These are phyloP conservation scores for Mycotypha africana DNA, from an alignment of 371 early-diverging fungal genomes.

Conservation along the genomic window DNA sequence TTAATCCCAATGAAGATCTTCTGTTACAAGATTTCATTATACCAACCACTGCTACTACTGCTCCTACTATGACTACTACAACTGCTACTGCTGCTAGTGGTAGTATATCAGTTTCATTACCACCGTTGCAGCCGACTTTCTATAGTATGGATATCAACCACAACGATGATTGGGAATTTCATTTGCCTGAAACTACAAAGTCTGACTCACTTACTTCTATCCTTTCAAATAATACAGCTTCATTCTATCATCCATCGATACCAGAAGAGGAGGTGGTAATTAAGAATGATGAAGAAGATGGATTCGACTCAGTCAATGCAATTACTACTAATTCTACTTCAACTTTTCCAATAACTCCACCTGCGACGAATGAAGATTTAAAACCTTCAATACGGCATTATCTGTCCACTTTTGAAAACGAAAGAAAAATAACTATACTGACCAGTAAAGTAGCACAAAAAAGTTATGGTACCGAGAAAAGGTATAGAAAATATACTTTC, in stretches of 20 bases:
- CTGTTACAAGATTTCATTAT: background rate
- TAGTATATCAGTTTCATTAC: slow-evolving; percentile 21
- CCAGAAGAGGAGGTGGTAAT: slow-evolving; percentile 46
- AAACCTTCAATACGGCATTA: slow-evolving; percentile 41
- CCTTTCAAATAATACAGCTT: slow-evolving; percentile 29
- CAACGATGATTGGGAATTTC: slow-evolving; percentile 4
- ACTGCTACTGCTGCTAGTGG: slow-evolving; percentile 14
- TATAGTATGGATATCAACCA: slow-evolving; percentile 6
- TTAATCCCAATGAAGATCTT: background rate
- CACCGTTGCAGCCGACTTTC: slow-evolving; percentile 9
- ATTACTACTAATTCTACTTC: too few species aligned
- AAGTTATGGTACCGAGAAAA: slow-evolving; percentile 82
- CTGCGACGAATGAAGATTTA: background rate
- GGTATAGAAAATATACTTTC: slow-evolving; percentile 18
- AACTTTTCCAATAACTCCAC: too few species aligned
- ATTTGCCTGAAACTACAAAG: slow-evolving; percentile 9
- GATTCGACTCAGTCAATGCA: slow-evolving; percentile 7
- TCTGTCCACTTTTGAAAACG: slow-evolving; percentile 38
- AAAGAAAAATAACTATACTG: slow-evolving; percentile 64
- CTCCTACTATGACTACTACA: slow-evolving; percentile 5
- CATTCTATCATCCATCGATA: slow-evolving; percentile 41
- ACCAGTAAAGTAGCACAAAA: slow-evolving; percentile 85
- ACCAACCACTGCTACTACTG: background rate
- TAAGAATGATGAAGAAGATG: too few species aligned
- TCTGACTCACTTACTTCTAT: slow-evolving; percentile 11